phyloP scores from a whole-genome alignment of 1,284 basidiomycete genomes.

The Laetiporus sulphureus region DNA sequence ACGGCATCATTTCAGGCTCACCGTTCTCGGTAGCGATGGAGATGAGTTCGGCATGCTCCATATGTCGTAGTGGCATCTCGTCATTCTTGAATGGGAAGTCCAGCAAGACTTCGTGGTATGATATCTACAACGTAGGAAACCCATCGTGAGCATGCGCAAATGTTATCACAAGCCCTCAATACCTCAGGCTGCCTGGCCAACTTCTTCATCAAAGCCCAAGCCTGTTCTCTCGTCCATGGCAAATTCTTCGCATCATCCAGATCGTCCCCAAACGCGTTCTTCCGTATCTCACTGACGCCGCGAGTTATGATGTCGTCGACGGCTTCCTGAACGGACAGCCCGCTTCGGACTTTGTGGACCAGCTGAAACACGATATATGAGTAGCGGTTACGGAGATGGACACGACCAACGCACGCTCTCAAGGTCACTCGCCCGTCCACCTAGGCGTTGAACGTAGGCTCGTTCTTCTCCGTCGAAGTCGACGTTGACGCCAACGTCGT shows the following conservation, averaged over 20 bases:
- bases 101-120: conserved; percentile 79
- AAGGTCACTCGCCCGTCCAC: conserved; percentile 84
- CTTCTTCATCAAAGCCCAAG: conserved; percentile 78
- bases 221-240: conserved; percentile 84
- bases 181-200: conserved; percentile 73
- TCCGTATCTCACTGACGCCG: conserved; percentile 79
- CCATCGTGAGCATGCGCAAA: too few relatives aligned
- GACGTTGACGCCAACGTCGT: conserved; percentile 47
- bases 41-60: conserved; percentile 91
- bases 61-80: conserved; percentile 71
- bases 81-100: conserved; percentile 92
- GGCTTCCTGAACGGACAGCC: conserved; percentile 69
- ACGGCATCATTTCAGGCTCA: conserved; percentile 28
- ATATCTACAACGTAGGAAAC: conserved; percentile 58
- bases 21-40: conserved; percentile 74
- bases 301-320: conserved; percentile 85
- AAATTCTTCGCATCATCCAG: conserved; percentile 77
- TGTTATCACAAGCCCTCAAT: conserved; percentile 12
- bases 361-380: conserved; percentile 37
- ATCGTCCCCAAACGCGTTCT: conserved; percentile 92
- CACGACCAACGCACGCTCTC: conserved; percentile 52
- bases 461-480: conserved; percentile 48
- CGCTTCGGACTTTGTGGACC: conserved; percentile 79
- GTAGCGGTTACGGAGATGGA: not conserved
- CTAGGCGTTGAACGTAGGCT: conserved; percentile 62